These are phyloP conservation scores for Scedosporium aurantiacum DNA, from an alignment of 2,329 filamentous ascomycete species.

Conservation along the genomic window DNA sequence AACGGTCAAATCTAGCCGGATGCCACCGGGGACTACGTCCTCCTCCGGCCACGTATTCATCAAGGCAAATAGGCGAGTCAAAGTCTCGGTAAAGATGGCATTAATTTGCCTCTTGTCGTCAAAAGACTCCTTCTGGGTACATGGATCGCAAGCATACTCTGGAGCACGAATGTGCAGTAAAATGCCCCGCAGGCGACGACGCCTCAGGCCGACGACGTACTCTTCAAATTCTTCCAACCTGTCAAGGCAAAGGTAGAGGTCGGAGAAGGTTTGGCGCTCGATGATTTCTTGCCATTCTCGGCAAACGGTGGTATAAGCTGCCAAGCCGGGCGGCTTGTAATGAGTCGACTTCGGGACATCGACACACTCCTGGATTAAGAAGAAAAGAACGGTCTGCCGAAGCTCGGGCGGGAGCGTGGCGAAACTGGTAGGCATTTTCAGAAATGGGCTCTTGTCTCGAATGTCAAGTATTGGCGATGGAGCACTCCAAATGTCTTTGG, in stretches of 20 bases:
- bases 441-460: neutral
- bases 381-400: neutral
- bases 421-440: neutral
- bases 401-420: conserved; percentile 4
- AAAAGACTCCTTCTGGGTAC: conserved; percentile 10
- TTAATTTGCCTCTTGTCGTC: conserved; percentile 9
- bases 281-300: conserved; percentile 9
- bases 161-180: conserved; percentile 8
- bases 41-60: conserved; percentile 11
- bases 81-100: conserved; percentile 5
- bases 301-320: conserved; percentile 8
- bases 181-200: conserved; percentile 6
- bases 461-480: neutral
- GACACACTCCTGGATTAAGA: neutral
- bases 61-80: conserved; percentile 7
- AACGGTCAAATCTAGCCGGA: conserved; percentile 11
- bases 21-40: conserved; percentile 11
- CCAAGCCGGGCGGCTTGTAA: neutral
- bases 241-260: conserved; percentile 5
- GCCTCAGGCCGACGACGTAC: conserved; percentile 4
- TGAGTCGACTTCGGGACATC: neutral
- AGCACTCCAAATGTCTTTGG: neutral
- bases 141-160: conserved; percentile 6
- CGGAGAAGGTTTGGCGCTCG: conserved; percentile 9
- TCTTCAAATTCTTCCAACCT: neutral